A percentile compares a stretch with the other conserved stretches of the same genome.
These are phyloP conservation scores for Epichloe coenophiala DNA, from an alignment of 2,329 filamentous ascomycete species.

Conservation along the genomic window DNA sequence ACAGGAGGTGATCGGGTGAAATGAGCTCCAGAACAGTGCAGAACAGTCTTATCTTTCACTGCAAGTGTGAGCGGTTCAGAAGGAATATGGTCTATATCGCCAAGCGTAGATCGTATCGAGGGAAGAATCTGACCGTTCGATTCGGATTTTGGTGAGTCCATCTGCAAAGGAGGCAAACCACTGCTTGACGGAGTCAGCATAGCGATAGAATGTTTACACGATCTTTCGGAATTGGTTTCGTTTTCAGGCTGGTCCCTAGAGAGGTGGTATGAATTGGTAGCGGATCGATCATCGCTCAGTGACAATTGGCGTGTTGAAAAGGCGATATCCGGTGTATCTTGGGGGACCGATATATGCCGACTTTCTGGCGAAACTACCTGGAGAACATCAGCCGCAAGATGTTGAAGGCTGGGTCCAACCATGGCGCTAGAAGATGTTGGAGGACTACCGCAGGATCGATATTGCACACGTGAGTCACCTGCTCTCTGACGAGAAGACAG, in stretches of 20 bases:
- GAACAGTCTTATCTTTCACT: slow-evolving; percentile 18
- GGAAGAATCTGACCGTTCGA: slow-evolving; percentile 23
- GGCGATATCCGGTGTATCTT: slow-evolving; percentile 16
- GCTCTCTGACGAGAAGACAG: neutral
- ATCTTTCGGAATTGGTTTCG: slow-evolving; percentile 6
- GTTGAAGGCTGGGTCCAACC: slow-evolving; percentile 12
- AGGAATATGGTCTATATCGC: slow-evolving; percentile 19
- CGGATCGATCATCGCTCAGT: slow-evolving; percentile 19
- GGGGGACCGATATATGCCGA: slow-evolving; percentile 6
- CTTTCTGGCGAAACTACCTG: slow-evolving; percentile 13
- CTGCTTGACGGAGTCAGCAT: slow-evolving; percentile 14
- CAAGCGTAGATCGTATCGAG: slow-evolving; percentile 24
- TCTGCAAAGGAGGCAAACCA: slow-evolving; percentile 24
- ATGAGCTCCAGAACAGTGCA: slow-evolving; percentile 11
- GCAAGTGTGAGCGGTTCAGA: slow-evolving; percentile 16
- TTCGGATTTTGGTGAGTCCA: slow-evolving; percentile 22
- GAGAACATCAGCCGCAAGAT: slow-evolving; percentile 20
- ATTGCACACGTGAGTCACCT: neutral
- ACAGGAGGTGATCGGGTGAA: slow-evolving; percentile 24
- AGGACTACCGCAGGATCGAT: neutral
- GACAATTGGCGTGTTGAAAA: slow-evolving; percentile 19
- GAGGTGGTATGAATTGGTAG: slow-evolving; percentile 4
- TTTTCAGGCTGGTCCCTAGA: slow-evolving; percentile 2
- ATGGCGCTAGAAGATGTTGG: neutral
- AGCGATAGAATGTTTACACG: slow-evolving; percentile 12